Evolutionary conservation across 495 filamentous ascomycete genomes (phyloP).

Genomic region (Aspergillus indologenus): DNA sequence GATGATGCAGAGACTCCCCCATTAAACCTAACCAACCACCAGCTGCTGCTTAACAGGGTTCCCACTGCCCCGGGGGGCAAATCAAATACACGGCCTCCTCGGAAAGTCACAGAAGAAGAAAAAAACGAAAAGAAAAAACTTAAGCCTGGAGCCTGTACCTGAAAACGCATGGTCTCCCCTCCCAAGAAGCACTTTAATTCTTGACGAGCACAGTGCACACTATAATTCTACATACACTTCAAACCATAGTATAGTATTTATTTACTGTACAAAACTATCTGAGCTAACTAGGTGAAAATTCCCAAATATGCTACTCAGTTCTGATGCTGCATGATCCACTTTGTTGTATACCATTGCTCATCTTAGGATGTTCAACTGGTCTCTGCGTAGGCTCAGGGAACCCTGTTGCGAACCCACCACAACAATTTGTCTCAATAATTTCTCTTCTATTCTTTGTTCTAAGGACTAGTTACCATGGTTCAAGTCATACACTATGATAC

Average conservation of each 20-base stretch:
- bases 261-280: too few relatives aligned
- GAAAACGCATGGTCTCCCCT: too few relatives aligned
- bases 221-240: too few relatives aligned
- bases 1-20: slow-evolving; percentile 26
- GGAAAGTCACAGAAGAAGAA: background rate
- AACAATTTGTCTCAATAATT: background rate
- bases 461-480: background rate
- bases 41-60: background rate
- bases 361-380: too few relatives aligned
- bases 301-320: too few relatives aligned
- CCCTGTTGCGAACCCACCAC: background rate
- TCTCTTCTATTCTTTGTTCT: background rate
- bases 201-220: too few relatives aligned
- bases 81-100: background rate
- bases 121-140: background rate
- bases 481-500: background rate
- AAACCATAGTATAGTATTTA: too few relatives aligned
- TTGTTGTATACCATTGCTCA: too few relatives aligned
- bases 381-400: background rate
- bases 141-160: background rate
- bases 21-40: background rate
- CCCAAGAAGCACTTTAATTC: too few relatives aligned
- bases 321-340: too few relatives aligned
- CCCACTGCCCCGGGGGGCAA: background rate
- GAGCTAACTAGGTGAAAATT: too few relatives aligned